phyloP scores from a whole-genome alignment of 2,329 filamentous ascomycete species.

The Penicillium hesseltinei region DNA sequence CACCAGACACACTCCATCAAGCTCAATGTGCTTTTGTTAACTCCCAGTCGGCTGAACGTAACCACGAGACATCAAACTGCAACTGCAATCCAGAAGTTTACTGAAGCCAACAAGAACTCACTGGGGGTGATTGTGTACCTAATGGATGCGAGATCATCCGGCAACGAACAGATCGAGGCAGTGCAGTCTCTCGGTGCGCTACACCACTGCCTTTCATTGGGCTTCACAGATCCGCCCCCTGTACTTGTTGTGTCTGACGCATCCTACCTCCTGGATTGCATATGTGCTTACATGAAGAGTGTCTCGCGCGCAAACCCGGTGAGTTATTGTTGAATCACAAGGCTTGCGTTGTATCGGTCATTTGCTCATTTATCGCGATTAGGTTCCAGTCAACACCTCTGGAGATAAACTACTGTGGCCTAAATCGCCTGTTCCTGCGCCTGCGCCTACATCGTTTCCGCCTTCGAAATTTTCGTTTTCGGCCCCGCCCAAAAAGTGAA shows the following conservation, averaged over 20 bases:
- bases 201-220: slow-evolving; percentile 1
- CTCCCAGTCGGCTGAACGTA: not conserved
- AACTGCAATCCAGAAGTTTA: not conserved
- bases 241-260: slow-evolving; percentile 3
- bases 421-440: not conserved
- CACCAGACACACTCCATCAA: not conserved
- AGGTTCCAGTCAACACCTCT: not conserved
- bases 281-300: slow-evolving; percentile 2
- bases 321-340: not conserved
- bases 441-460: not conserved
- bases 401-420: not conserved
- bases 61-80: not conserved
- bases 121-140: not conserved
- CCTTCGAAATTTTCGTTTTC: not conserved
- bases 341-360: not conserved
- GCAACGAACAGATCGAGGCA: not conserved
- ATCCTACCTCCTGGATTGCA: slow-evolving; percentile 2
- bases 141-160: not conserved
- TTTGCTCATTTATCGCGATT: not conserved
- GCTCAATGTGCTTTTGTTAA: not conserved
- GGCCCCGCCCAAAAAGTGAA: not conserved
- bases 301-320: not conserved
- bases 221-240: not conserved
- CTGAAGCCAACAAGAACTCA: not conserved
- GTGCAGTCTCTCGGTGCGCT: slow-evolving; percentile 1